phyloP scores from a whole-genome alignment of 1,284 basidiomycete species.

The Malassezia vespertilionis region DNA sequence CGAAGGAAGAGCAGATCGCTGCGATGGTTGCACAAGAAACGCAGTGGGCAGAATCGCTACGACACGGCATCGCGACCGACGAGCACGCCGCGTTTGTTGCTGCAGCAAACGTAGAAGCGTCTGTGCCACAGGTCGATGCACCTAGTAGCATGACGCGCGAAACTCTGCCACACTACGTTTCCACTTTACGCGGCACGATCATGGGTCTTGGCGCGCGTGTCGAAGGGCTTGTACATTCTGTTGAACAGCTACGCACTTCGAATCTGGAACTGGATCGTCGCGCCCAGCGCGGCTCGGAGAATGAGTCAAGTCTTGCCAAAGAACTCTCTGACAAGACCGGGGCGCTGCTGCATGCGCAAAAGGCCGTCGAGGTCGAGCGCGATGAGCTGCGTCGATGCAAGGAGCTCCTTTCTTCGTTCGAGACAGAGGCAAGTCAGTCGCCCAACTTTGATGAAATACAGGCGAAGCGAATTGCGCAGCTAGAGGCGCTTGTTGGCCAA shows the following conservation, averaged over 20 bases:
- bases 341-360: constrained; percentile 9
- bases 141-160: constrained; percentile 18
- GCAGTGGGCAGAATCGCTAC: constrained; percentile 20
- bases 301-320: constrained; percentile 25
- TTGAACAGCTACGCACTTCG: constrained; percentile 22
- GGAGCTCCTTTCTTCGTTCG: constrained; percentile 23
- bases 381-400: constrained; percentile 26
- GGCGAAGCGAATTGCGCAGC: constrained; percentile 30
- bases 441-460: constrained; percentile 32
- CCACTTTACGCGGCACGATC: constrained; percentile 23
- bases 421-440: constrained; percentile 32
- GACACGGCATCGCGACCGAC: constrained; percentile 7
- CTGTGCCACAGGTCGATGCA: constrained; percentile 2
- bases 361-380: constrained; percentile 11
- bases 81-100: constrained; percentile 21
- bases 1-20: constrained; percentile 27
- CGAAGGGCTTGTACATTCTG: constrained; percentile 14
- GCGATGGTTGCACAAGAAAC: constrained; percentile 26
- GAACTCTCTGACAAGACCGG: constrained; percentile 36
- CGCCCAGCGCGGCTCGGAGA: constrained; percentile 23
- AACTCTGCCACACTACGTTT: constrained; percentile 26
- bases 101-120: constrained; percentile 18
- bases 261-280: constrained; percentile 22
- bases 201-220: constrained; percentile 24
- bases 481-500: constrained; percentile 28